Evolutionary conservation across 768 basidiomycete species (phyloP).

Genomic region (Podaxis carcinomalis): DNA sequence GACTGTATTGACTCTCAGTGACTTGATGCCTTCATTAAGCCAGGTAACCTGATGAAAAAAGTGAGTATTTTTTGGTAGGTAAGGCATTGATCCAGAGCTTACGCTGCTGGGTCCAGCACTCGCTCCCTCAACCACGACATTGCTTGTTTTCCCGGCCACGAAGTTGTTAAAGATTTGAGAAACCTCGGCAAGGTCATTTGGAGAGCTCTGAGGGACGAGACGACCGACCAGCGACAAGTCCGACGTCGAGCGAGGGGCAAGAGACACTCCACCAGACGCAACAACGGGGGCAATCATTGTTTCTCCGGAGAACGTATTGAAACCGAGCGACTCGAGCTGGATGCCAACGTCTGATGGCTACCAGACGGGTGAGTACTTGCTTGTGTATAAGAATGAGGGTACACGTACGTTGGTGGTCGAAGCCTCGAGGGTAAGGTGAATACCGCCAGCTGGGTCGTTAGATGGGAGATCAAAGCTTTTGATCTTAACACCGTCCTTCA

Average conservation of each 20-base stretch:
- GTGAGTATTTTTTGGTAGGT: background rate
- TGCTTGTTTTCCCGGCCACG: conserved; percentile 60
- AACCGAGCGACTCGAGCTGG: conserved; percentile 53
- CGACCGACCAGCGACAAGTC: conserved; percentile 55
- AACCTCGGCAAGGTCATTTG: conserved; percentile 50
- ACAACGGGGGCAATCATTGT: conserved; percentile 57
- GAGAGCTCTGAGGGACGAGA: conserved; percentile 54
- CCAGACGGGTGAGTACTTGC: background rate
- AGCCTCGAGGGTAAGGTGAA: conserved; percentile 62
- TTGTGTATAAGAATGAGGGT: background rate
- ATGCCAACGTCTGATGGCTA: conserved; percentile 78
- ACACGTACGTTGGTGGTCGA: conserved; percentile 52
- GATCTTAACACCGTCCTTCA: conserved; percentile 59
- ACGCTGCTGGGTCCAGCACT: conserved; percentile 57
- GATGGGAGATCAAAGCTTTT: conserved; percentile 65
- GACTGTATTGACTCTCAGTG: conserved; percentile 50
- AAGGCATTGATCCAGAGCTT: conserved; percentile 13
- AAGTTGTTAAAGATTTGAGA: conserved; percentile 70
- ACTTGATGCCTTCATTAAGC: conserved; percentile 69
- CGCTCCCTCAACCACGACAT: conserved; percentile 54
- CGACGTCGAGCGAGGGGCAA: conserved; percentile 50
- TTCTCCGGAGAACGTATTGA: conserved; percentile 51
- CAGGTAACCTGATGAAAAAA: conserved; percentile 50
- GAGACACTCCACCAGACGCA: conserved; percentile 43
- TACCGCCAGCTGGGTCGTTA: conserved; percentile 69